These are phyloP conservation scores for Filobasidium floriforme DNA, from an alignment of 768 basidiomycete genomes.

Conservation along the genomic window DNA sequence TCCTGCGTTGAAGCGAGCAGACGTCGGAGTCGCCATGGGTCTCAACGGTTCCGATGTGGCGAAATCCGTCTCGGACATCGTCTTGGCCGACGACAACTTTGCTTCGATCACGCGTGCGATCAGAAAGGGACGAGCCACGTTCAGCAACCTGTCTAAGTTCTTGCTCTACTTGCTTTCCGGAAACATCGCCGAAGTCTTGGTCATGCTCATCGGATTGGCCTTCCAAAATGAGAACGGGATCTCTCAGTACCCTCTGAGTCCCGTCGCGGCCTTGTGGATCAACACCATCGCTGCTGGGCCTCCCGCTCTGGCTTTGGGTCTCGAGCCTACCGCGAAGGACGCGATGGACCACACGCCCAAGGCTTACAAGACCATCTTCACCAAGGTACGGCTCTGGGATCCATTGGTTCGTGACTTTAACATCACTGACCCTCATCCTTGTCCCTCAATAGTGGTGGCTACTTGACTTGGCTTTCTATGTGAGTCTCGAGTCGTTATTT, in stretches of 20 bases:
- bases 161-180: constrained; percentile 53
- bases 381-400: too few species aligned
- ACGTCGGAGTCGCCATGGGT: constrained; percentile 60
- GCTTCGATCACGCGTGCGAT: constrained; percentile 60
- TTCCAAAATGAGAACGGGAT: constrained; percentile 52
- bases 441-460: too few species aligned
- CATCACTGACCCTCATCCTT: too few species aligned
- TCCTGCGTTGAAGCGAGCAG: constrained; percentile 51
- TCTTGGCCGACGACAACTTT: constrained; percentile 61
- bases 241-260: constrained; percentile 57
- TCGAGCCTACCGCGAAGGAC: constrained; percentile 52
- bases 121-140: constrained; percentile 59
- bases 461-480: constrained; percentile 45
- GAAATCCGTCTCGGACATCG: constrained; percentile 59
- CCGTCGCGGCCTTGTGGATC: constrained; percentile 49
- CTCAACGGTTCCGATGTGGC: constrained; percentile 56
- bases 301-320: constrained; percentile 55
- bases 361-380: constrained; percentile 46
- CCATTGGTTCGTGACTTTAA: too few species aligned
- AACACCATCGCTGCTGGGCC: constrained; percentile 54
- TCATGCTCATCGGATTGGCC: constrained; percentile 55
- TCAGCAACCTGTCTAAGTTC: constrained; percentile 57
- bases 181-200: constrained; percentile 55
- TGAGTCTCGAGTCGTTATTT: too few species aligned
- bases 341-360: constrained; percentile 51